Conservation (phyloP, 352 stramenopile species). For the Achlya hypogyna region DNA sequence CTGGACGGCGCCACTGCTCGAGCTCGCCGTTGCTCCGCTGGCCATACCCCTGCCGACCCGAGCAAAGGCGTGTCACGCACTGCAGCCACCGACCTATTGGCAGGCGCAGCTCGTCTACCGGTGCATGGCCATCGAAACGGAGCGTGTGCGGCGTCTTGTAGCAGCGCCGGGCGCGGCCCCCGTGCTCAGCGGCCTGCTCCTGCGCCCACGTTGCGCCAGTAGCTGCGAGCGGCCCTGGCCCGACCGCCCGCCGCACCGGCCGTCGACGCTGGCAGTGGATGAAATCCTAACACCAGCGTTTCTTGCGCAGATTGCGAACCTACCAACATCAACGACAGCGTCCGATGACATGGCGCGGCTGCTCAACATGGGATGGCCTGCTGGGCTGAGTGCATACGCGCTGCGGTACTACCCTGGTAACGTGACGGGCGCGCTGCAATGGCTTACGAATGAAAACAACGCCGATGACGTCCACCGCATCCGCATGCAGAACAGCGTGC, state of each 20-base stretch:
- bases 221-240: not conserved
- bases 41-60: not conserved
- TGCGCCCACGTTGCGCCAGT: too few relatives aligned
- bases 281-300: not conserved
- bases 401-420: conserved; percentile 15
- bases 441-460: conserved; percentile 16
- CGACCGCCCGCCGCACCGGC: not conserved
- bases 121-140: not conserved
- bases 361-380: conserved; percentile 6
- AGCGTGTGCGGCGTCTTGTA: not conserved
- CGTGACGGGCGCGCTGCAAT: conserved; percentile 2
- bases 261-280: not conserved
- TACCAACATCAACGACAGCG: not conserved
- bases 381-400: not conserved
- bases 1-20: not conserved
- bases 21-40: not conserved
- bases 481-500: not conserved
- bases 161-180: not conserved
- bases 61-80: not conserved
- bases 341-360: not conserved
- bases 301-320: not conserved
- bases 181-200: not conserved
- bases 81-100: conserved; percentile 14
- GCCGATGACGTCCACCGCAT: conserved; percentile 7
- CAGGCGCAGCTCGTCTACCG: not conserved